Evolutionary conservation across 2,329 filamentous ascomycete genomes (phyloP).

Genomic region (Fusarium irregulare): DNA sequence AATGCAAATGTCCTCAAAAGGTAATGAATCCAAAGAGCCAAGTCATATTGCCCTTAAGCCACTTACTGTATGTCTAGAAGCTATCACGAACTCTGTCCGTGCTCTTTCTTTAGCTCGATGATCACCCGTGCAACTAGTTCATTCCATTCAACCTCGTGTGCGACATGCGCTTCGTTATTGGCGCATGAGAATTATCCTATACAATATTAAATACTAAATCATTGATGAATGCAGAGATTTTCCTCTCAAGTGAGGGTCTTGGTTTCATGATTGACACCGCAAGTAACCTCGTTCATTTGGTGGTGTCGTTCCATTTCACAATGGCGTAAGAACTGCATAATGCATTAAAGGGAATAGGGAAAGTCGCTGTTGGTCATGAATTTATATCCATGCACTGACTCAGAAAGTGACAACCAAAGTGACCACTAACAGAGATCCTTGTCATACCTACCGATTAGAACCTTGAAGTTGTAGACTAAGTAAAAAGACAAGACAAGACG

Average conservation of each 20-base stretch:
- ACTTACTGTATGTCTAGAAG: background rate
- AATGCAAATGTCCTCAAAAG: constrained; percentile 5
- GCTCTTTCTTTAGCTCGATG: constrained; percentile 26
- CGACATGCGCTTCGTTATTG: constrained; percentile 20
- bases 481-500: background rate
- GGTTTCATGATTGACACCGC: background rate
- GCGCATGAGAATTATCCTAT: constrained; percentile 1
- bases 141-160: constrained; percentile 31
- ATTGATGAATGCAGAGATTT: background rate
- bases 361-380: constrained; percentile 1
- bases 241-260: background rate
- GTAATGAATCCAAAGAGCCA: background rate
- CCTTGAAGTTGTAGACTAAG: background rate
- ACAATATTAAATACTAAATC: background rate
- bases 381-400: background rate
- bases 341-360: background rate
- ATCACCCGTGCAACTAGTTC: constrained; percentile 16
- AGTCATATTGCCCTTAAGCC: background rate
- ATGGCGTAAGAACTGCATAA: constrained; percentile 4
- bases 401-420: background rate
- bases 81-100: constrained; percentile 22
- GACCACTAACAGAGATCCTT: background rate
- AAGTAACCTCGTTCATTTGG: constrained; percentile 10
- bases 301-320: background rate
- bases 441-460: background rate